Conservation (phyloP, 2,329 filamentous ascomycete species). For the Thielaviopsis euricoi region DNA sequence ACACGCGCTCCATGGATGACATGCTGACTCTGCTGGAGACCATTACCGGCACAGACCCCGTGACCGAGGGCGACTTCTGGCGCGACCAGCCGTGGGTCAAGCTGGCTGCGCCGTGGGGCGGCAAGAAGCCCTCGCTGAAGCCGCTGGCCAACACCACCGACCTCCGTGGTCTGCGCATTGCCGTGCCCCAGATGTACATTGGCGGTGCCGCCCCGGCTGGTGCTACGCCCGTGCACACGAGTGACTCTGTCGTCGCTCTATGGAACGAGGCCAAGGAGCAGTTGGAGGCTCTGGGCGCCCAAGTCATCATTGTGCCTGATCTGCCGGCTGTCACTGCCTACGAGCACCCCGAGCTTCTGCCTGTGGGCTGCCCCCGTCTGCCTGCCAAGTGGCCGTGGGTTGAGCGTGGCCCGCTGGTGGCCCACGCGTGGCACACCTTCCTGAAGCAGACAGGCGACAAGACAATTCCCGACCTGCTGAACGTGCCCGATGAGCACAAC, state of each 20-base stretch:
- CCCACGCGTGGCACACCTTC: constrained; percentile 36
- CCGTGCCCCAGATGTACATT: constrained; percentile 34
- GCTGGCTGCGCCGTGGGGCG: constrained; percentile 20
- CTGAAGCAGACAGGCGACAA: constrained; percentile 25
- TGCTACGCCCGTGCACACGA: constrained; percentile 12
- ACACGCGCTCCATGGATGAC: constrained; percentile 32
- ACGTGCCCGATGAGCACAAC: constrained; percentile 21
- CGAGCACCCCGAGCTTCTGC: constrained; percentile 26
- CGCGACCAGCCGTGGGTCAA: constrained; percentile 29
- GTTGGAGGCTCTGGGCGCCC: constrained; percentile 25
- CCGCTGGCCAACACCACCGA: constrained; percentile 18
- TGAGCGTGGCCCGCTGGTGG: constrained; percentile 31
- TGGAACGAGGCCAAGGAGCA: constrained; percentile 20
- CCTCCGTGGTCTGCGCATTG: constrained; percentile 28
- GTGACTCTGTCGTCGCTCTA: constrained; percentile 14
- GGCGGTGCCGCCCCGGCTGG: constrained; percentile 18
- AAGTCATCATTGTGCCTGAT: constrained; percentile 24
- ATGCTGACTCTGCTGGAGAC: constrained; percentile 32
- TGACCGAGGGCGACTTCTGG: constrained; percentile 34
- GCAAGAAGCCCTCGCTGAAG: constrained; percentile 20
- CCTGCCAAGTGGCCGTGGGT: constrained; percentile 29
- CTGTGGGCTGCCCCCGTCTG: constrained; percentile 19
- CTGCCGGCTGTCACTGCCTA: constrained; percentile 30
- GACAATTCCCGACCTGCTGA: constrained; percentile 20
- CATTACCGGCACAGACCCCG: constrained; percentile 26